Percentiles rank a stretch among this genome's conserved stretches.
These are phyloP conservation scores for Urochloa ruziziensis DNA, from an alignment of 176 grass and related monocot species.

Conservation along the genomic window DNA sequence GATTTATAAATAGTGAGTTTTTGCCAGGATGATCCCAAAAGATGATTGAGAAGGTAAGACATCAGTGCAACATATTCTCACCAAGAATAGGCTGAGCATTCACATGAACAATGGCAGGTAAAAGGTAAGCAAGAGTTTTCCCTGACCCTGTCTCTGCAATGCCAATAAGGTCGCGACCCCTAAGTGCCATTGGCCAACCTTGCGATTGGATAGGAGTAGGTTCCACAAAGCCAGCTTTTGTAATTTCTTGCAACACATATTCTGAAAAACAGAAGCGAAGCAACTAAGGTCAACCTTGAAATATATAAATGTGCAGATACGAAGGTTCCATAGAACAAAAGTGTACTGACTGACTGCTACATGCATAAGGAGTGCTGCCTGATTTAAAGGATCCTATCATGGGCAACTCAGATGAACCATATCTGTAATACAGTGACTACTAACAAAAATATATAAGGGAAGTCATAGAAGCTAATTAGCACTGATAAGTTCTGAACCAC, in stretches of 20 bases:
- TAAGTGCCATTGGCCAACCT: conserved; percentile 98
- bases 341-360: background rate
- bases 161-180: conserved; percentile 90
- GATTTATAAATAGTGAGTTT: background rate
- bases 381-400: background rate
- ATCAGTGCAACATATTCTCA: conserved; percentile 24
- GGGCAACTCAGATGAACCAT: background rate
- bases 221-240: conserved; percentile 86
- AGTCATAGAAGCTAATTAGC: background rate
- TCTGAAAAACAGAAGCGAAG: conserved; percentile 46
- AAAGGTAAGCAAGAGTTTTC: conserved; percentile 90
- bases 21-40: conserved; percentile 1
- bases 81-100: conserved; percentile 96
- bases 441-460: background rate
- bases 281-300: background rate
- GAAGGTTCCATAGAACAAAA: background rate
- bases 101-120: conserved; percentile 95
- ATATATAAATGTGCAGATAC: background rate
- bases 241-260: conserved; percentile 88
- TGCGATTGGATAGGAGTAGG: conserved; percentile 95
- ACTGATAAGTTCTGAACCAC: background rate
- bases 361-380: conserved; percentile 2
- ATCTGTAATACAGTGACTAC: background rate
- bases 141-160: conserved; percentile 98
- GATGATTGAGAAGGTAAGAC: conserved; percentile 16